These are phyloP conservation scores for Ormosia emarginata DNA, from an alignment of 306 rosid genomes.

Conservation along the genomic window DNA sequence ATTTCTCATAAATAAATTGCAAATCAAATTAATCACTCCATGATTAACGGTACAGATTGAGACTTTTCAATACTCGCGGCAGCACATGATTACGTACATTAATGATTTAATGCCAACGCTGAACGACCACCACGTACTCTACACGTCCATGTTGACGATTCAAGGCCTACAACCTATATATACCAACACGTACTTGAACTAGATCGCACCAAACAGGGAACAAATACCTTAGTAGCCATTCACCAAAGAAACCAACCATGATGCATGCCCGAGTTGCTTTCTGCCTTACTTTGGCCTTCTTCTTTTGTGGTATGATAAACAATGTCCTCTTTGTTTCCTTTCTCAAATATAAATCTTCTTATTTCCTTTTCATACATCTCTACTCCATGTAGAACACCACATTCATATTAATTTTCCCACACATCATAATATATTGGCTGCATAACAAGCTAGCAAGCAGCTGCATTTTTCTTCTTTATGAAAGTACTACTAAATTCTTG, in stretches of 20 bases:
- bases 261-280: slow-evolving; percentile 27
- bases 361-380: neutral
- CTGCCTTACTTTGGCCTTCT: slow-evolving; percentile 25
- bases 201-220: neutral
- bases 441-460: neutral
- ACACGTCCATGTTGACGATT: neutral
- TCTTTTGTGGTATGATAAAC: slow-evolving; percentile 35
- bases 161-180: slow-evolving; percentile 3
- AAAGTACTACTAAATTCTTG: too few species aligned
- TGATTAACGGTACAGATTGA: neutral
- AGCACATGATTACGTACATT: neutral
- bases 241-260: neutral
- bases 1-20: neutral
- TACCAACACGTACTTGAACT: neutral
- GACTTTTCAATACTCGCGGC: neutral
- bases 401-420: neutral
- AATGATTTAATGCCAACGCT: neutral
- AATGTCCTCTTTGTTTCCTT: neutral
- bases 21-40: neutral
- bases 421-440: neutral
- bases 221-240: neutral
- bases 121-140: neutral
- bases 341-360: neutral
- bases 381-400: neutral
- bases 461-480: too few species aligned